Base-by-base conservation (phyloP, 2,329 filamentous ascomycete genomes). In the Fusarium sp. region DNA sequence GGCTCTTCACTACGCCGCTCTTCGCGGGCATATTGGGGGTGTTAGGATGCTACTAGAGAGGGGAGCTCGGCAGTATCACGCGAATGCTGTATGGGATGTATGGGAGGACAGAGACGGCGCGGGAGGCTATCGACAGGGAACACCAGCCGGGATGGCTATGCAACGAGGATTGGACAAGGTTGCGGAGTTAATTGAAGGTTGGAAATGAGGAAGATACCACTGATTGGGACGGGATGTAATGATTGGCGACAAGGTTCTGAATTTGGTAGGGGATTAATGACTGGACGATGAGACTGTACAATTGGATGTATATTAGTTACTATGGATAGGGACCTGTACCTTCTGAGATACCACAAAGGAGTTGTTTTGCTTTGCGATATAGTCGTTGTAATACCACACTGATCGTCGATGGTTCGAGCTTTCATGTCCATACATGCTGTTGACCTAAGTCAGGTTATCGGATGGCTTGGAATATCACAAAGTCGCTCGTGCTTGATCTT, bases 121-220 rank as follows among this genome's bases (percentile, higher is more conserved):
- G 40, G 54, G 53, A 42, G 58, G 57, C 9, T 71, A 71, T 54
- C 64, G 69, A 45, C 69, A 71, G 29, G 69, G 69, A 15, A 71
- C 69, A 8, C 69, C 69, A n/a, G 69, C 69, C 42, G 69, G 66
- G 7, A 66, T 71, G 55, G 69, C 69, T 15, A 67, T 69, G 58
- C 69, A 71, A 47, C 59, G 69, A 49, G 69, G 66, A 10, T 47
- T 70, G 15, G 45, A 58, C n/a, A 70, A 71, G 45, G 68, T 71
- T 25, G 69, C 69, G 40, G 69, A 71, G 35, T 46, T 71, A 22
- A 71, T 71, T 54, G 69, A 71, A 54, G 58, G 58, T 38, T 70
- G 69, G 66, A 70, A 19, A 19, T 19, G 19, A 19, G 19, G 19
- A 19, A 19, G 70, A 39, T 70, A 70, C 31, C 61, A 46, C 19